Evolutionary conservation across 1,284 basidiomycete genomes (phyloP).

Genomic region (Cryptococcus hybrid): DNA sequence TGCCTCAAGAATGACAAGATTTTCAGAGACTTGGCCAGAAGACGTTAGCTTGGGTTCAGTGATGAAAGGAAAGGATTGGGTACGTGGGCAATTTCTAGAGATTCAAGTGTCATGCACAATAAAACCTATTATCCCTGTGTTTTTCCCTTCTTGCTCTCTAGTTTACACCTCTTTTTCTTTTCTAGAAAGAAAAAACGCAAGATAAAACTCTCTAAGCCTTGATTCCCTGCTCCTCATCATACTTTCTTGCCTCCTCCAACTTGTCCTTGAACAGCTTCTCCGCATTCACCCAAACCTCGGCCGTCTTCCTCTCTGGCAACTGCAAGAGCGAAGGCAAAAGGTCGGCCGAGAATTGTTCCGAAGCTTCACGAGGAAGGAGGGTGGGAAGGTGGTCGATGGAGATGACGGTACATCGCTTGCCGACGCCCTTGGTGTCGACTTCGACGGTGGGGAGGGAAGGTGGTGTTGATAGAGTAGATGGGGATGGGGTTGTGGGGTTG

Average conservation of each 20-base stretch:
- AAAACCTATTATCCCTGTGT: too few species aligned
- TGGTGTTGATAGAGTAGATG: slow-evolving; percentile 93
- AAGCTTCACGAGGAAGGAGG: slow-evolving; percentile 90
- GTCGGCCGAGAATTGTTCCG: slow-evolving; percentile 92
- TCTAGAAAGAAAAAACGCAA: background rate
- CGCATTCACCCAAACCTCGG: slow-evolving; percentile 86
- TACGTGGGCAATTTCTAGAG: too few species aligned
- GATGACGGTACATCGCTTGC: slow-evolving; percentile 66
- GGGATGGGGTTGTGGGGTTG: slow-evolving; percentile 98
- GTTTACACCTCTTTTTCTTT: too few species aligned
- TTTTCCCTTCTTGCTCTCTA: too few species aligned
- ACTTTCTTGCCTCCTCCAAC: slow-evolving; percentile 54
- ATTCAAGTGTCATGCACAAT: too few species aligned
- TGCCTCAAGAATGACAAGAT: too few species aligned
- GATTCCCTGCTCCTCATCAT: slow-evolving; percentile 43
- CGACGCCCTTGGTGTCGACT: slow-evolving; percentile 68
- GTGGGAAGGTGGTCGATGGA: slow-evolving; percentile 99
- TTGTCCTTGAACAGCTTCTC: slow-evolving; percentile 82
- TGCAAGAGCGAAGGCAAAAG: slow-evolving; percentile 82
- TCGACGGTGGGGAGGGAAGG: slow-evolving; percentile 90
- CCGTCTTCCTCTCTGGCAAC: slow-evolving; percentile 65
- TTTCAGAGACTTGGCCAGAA: too few species aligned
- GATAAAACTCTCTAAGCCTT: slow-evolving; percentile 21
- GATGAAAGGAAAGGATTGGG: too few species aligned
- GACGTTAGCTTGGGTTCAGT: too few species aligned